Evolutionary conservation across 768 basidiomycete genomes (phyloP).

Genomic region (Suillus placidus): DNA sequence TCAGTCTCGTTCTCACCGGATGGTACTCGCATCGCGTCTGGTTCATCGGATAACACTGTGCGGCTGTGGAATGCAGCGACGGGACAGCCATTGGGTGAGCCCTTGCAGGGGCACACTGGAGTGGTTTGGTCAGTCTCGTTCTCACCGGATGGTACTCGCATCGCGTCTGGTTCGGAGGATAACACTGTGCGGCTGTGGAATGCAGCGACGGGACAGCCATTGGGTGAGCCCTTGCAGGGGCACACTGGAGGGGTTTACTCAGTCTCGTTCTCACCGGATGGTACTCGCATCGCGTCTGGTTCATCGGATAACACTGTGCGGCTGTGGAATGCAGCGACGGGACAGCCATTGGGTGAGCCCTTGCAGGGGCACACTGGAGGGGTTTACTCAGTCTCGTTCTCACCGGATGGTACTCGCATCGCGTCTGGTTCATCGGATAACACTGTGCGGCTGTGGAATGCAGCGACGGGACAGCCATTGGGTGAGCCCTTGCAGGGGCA

Average conservation of each 20-base stretch:
- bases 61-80: not conserved
- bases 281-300: too few species aligned
- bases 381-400: conserved; percentile 5
- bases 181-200: not conserved
- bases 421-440: not conserved
- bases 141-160: not conserved
- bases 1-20: not conserved
- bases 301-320: conserved; percentile 15
- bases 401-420: conserved; percentile 5
- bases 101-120: not conserved
- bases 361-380: conserved; percentile 9
- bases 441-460: conserved; percentile 16
- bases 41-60: not conserved
- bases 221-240: not conserved
- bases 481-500: not conserved
- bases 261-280: too few species aligned
- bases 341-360: not conserved
- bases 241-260: too few species aligned
- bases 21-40: not conserved
- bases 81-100: not conserved
- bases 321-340: conserved; percentile 4
- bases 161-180: not conserved
- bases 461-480: conserved; percentile 21
- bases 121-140: not conserved
- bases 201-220: not conserved